These are phyloP conservation scores for Mallotus repandus DNA, from an alignment of 441 rosid species.

Conservation along the genomic window DNA sequence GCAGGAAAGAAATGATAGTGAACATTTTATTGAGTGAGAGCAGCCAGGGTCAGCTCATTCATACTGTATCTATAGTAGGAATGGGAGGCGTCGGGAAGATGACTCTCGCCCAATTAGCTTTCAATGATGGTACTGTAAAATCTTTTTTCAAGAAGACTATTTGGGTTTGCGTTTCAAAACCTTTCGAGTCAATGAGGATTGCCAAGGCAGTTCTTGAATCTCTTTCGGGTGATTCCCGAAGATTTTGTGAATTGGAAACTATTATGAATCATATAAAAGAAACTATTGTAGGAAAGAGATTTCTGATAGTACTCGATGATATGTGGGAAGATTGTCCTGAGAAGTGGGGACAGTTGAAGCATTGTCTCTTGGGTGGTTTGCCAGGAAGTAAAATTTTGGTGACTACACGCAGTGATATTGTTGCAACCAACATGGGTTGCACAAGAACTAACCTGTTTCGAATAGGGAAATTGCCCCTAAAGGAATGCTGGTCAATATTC, in stretches of 20 bases:
- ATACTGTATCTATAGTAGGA: constrained; percentile 13
- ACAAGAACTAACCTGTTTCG: not conserved
- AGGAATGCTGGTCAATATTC: constrained; percentile 9
- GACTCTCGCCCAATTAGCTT: constrained; percentile 16
- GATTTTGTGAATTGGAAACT: not conserved
- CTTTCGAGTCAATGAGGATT: constrained; percentile 1
- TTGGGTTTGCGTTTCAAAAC: constrained; percentile 15
- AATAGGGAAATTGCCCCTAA: not conserved
- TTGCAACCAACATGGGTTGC: not conserved
- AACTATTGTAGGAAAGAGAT: not conserved
- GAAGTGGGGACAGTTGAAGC: constrained; percentile 6
- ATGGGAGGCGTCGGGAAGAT: constrained; percentile 22
- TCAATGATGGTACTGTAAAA: not conserved
- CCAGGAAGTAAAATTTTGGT: constrained; percentile 22
- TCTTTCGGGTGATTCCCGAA: not conserved
- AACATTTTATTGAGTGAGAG: not conserved
- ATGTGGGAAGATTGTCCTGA: constrained; percentile 20
- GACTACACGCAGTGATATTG: constrained; percentile 14
- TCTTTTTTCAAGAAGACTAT: not conserved
- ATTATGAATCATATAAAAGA: not conserved
- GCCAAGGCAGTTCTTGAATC: constrained; percentile 10
- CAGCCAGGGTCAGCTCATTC: not conserved
- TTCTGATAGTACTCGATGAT: constrained; percentile 24
- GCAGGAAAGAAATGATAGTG: not conserved
- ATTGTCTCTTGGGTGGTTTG: not conserved